Conservation (phyloP, 345 rosid species). For the Populus simonii region DNA sequence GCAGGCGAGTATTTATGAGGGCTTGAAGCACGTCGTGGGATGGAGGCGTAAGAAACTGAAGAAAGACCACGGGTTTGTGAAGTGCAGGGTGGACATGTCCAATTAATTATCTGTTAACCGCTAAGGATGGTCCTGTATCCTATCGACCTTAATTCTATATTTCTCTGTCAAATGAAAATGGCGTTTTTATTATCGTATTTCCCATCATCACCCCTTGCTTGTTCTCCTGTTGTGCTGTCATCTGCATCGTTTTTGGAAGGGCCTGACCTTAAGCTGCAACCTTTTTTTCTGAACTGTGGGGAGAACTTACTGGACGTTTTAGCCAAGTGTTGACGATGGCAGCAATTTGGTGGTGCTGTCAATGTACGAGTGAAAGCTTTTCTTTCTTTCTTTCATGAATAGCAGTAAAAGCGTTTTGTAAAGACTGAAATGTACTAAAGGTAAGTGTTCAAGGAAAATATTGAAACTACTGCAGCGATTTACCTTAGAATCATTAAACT, state of each 20-base stretch:
- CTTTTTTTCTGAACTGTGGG: not conserved
- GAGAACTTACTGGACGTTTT: not conserved
- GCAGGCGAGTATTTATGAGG: slow-evolving; percentile 58
- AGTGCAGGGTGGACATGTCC: not conserved
- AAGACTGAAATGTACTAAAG: not conserved
- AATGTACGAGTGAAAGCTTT: not conserved
- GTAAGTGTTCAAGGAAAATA: too few species aligned
- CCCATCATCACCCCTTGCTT: not conserved
- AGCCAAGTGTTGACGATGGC: not conserved
- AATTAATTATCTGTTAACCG: not conserved
- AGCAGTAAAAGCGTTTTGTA: not conserved
- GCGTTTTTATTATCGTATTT: not conserved
- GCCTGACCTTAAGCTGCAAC: not conserved
- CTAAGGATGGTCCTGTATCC: not conserved
- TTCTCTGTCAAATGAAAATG: slow-evolving; percentile 15
- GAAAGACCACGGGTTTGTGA: slow-evolving; percentile 35
- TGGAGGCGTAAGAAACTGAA: slow-evolving; percentile 54
- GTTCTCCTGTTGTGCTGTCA: not conserved
- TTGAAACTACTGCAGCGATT: too few species aligned
- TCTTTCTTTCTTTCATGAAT: not conserved
- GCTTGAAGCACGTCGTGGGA: slow-evolving; percentile 66
- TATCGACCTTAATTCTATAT: not conserved
- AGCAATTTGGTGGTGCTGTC: not conserved
- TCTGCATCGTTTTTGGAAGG: not conserved
- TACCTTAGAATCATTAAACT: too few species aligned